A percentile compares a stretch with the other conserved stretches of the same genome.
Evolutionary conservation across 345 rosid genomes (phyloP).

Genomic region (Linum trigynum): DNA sequence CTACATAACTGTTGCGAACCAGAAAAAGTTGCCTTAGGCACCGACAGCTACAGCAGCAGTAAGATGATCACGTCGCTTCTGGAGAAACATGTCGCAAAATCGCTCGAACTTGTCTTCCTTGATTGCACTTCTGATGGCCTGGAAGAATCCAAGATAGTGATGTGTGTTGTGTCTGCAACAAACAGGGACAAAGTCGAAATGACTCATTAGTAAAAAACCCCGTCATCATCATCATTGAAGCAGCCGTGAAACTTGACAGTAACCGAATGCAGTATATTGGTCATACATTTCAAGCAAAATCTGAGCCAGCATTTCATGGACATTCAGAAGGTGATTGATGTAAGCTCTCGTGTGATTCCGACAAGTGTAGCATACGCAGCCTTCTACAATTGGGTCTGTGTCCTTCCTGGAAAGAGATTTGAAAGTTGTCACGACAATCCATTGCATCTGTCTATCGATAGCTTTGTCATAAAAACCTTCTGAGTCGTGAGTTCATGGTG

Average conservation of each 20-base stretch:
- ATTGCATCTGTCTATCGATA: neutral
- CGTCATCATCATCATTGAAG: neutral
- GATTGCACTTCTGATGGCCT: slow-evolving; percentile 43
- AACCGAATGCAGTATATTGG: neutral
- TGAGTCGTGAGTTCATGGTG: no score
- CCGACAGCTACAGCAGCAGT: slow-evolving; percentile 13
- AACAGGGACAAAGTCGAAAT: neutral
- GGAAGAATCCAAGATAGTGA: slow-evolving; percentile 56
- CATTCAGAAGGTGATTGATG: slow-evolving; percentile 65
- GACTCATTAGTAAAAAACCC: no score
- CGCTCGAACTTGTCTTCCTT: slow-evolving; percentile 42
- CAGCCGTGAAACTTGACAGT: no score
- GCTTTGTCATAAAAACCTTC: no score
- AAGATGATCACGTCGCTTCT: slow-evolving; percentile 28
- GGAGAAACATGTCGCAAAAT: slow-evolving; percentile 33
- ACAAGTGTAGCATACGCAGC: slow-evolving; percentile 62
- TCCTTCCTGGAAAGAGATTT: slow-evolving; percentile 40
- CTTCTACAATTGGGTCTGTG: slow-evolving; percentile 36
- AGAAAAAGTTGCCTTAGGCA: slow-evolving; percentile 9
- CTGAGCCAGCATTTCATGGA: slow-evolving; percentile 73
- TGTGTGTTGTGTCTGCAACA: slow-evolving; percentile 66
- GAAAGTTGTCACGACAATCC: neutral
- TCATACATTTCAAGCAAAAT: slow-evolving; percentile 49
- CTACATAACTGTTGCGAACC: neutral
- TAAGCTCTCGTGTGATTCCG: slow-evolving; percentile 65